A percentile compares a stretch with the other conserved stretches of the same genome.
Evolutionary conservation across 805 yeast genomes (phyloP).

Genomic region (Brettanomyces anomalus): DNA sequence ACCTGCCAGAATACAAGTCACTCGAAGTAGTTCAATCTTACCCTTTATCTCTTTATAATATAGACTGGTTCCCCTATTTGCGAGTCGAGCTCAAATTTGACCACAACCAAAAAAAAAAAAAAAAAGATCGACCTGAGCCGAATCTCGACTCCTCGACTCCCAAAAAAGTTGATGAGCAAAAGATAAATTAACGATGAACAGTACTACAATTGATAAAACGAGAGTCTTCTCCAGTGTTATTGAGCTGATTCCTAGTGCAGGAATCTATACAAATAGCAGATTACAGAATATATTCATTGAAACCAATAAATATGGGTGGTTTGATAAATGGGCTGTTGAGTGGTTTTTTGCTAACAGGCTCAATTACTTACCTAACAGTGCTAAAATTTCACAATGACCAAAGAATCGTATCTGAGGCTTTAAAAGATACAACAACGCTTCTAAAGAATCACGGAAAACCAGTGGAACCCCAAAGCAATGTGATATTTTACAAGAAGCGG

Average conservation of each 20-base stretch:
- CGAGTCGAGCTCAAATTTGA: neutral
- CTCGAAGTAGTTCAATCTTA: too few relatives aligned
- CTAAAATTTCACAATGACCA: conserved; percentile 44
- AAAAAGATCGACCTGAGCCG: conserved; percentile 1
- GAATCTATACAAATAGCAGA: too few relatives aligned
- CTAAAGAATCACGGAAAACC: conserved; percentile 46
- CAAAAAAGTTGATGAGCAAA: too few relatives aligned
- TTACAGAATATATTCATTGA: too few relatives aligned
- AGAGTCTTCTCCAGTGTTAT: too few relatives aligned
- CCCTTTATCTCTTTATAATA: neutral
- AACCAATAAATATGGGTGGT: conserved; percentile 28
- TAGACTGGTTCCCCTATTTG: too few relatives aligned
- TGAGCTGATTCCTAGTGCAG: too few relatives aligned
- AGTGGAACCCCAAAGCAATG: conserved; percentile 35
- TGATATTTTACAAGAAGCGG: conserved; percentile 37
- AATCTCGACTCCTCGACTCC: too few relatives aligned
- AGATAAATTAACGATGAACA: too few relatives aligned
- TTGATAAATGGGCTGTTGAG: conserved; percentile 48
- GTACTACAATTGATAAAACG: too few relatives aligned
- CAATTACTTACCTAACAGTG: conserved; percentile 54
- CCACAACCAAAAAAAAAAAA: neutral
- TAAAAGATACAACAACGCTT: conserved; percentile 39
- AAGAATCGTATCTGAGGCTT: conserved; percentile 34
- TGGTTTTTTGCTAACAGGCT: conserved; percentile 54
- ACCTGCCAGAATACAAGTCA: too few relatives aligned